Evolutionary conservation across 306 rosid genomes (phyloP).

Genomic region (Gleditsia sinensis): DNA sequence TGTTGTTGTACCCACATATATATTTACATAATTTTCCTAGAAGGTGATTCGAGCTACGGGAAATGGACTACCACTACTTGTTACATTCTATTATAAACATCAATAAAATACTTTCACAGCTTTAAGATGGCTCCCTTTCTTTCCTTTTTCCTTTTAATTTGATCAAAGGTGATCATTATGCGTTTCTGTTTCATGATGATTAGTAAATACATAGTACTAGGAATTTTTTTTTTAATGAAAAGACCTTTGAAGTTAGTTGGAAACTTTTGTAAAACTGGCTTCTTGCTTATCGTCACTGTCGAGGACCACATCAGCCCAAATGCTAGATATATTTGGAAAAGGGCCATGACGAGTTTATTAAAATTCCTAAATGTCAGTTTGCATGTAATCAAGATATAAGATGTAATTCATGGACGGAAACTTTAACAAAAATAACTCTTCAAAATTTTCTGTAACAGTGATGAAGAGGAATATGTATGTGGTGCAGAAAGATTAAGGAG

Average conservation of each 20-base stretch:
- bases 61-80: slow-evolving; percentile 12
- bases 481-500: too few species aligned
- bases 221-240: not conserved
- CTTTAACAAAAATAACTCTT: not conserved
- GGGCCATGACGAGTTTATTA: not conserved
- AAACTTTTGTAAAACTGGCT: slow-evolving; percentile 13
- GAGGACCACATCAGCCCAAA: not conserved
- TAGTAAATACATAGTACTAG: slow-evolving; percentile 16
- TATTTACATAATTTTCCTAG: not conserved
- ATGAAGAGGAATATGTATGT: not conserved
- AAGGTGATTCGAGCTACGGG: slow-evolving; percentile 18
- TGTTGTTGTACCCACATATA: not conserved
- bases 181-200: not conserved
- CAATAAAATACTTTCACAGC: not conserved
- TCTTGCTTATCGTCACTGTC: slow-evolving; percentile 15
- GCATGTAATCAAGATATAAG: slow-evolving; percentile 17
- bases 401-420: not conserved
- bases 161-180: not conserved
- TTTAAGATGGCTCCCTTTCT: not conserved
- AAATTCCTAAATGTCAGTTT: not conserved
- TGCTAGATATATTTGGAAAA: not conserved
- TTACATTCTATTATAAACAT: slow-evolving; percentile 12
- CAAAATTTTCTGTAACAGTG: not conserved
- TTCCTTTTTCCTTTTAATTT: not conserved
- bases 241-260: slow-evolving; percentile 25